Conservation (phyloP, 768 basidiomycete genomes). For the Clitopilus hobsonii region DNA sequence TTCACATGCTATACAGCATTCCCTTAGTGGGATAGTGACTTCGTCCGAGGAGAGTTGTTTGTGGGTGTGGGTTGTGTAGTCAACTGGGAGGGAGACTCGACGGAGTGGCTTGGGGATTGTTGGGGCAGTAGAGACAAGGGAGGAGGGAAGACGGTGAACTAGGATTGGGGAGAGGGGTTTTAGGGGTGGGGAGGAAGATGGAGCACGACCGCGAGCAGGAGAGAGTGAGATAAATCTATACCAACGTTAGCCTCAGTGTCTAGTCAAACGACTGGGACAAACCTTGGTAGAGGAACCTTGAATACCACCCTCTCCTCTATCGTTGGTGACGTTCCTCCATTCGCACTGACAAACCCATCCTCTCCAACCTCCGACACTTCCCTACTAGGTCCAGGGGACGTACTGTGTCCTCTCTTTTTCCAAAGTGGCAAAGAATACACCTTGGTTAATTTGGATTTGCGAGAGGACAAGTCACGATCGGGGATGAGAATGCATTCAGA, state of each 20-base stretch:
- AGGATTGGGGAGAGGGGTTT: slow-evolving; percentile 50
- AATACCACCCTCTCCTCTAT: slow-evolving; percentile 47
- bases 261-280: too few species aligned
- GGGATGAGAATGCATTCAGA: slow-evolving; percentile 72
- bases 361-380: slow-evolving; percentile 20
- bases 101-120: slow-evolving; percentile 15
- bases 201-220: slow-evolving; percentile 32
- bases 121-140: slow-evolving; percentile 18
- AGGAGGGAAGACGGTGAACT: slow-evolving; percentile 37
- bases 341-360: too few species aligned
- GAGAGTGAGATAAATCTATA: slow-evolving; percentile 40
- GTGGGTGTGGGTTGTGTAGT: slow-evolving; percentile 24
- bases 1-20: slow-evolving; percentile 66
- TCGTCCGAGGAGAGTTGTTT: slow-evolving; percentile 24
- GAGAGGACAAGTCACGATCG: slow-evolving; percentile 44
- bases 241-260: slow-evolving; percentile 1
- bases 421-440: slow-evolving; percentile 70
- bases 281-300: slow-evolving; percentile 63
- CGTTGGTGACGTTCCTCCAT: slow-evolving; percentile 10
- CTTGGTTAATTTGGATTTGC: slow-evolving; percentile 53
- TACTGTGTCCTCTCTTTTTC: slow-evolving; percentile 33
- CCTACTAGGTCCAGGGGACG: slow-evolving; percentile 15
- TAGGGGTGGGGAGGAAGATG: slow-evolving; percentile 22
- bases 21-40: slow-evolving; percentile 61
- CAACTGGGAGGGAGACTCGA: slow-evolving; percentile 20